A percentile compares a stretch with the other conserved stretches of the same genome.
Conservation (phyloP, 805 yeast species). For the Schizosaccharomyces cryophilus region DNA sequence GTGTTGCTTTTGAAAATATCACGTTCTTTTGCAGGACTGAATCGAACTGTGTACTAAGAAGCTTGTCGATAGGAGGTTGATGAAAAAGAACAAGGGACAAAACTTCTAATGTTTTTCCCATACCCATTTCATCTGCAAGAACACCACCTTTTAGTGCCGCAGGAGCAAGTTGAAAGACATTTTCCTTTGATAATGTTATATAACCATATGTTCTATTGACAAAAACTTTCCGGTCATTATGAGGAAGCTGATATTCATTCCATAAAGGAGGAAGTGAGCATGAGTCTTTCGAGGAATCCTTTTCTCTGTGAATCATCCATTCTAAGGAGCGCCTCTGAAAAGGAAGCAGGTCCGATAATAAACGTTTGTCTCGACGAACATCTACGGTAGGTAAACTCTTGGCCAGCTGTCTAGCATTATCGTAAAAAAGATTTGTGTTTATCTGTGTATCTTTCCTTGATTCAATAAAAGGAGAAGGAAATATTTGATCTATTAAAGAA, state of each 20-base stretch:
- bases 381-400: constrained; percentile 1
- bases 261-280: background rate
- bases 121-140: constrained; percentile 88
- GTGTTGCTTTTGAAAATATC: constrained; percentile 36
- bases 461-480: background rate
- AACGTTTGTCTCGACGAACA: background rate
- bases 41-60: constrained; percentile 6
- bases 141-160: constrained; percentile 31
- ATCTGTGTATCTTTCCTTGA: background rate
- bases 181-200: background rate
- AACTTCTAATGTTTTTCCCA: constrained; percentile 82
- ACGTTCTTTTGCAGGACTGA: constrained; percentile 22
- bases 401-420: background rate
- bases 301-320: constrained; percentile 2
- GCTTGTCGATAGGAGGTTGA: constrained; percentile 19
- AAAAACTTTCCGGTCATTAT: background rate
- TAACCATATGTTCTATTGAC: constrained; percentile 2
- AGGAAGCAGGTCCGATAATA: background rate
- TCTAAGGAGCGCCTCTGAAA: background rate
- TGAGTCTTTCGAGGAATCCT: background rate
- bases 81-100: constrained; percentile 40
- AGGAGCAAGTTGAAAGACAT: constrained; percentile 1
- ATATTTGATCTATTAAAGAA: background rate
- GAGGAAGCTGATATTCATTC: background rate
- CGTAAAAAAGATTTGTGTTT: background rate